Evolutionary conservation across 2,329 filamentous ascomycete species (phyloP).

Genomic region (Aspergillus fischeri): DNA sequence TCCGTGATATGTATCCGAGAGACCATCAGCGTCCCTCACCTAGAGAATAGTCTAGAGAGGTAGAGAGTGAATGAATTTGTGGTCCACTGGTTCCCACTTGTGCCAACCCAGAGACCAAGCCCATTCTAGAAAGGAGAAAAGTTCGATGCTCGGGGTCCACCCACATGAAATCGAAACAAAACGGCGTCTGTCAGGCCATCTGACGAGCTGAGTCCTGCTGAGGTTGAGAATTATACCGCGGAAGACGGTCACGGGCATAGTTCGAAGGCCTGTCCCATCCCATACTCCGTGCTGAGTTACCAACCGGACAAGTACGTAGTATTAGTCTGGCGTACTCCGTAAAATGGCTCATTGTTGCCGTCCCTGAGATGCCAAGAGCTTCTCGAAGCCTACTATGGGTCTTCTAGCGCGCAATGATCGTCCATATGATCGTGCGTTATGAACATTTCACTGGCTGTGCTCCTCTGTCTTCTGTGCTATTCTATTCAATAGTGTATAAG

Average conservation of each 20-base stretch:
- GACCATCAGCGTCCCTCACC: not conserved
- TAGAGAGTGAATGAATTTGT: not conserved
- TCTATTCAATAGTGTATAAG: not conserved
- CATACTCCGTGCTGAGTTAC: not conserved
- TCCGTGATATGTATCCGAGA: constrained; percentile 9
- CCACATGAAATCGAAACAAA: not conserved
- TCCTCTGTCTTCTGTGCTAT: not conserved
- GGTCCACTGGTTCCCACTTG: not conserved
- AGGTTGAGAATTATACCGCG: not conserved
- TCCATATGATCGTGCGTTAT: not conserved
- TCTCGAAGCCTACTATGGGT: constrained; percentile 10
- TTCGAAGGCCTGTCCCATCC: not conserved
- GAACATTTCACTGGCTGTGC: not conserved
- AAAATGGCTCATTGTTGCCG: not conserved
- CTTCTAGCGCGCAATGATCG: constrained; percentile 9
- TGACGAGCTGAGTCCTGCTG: not conserved
- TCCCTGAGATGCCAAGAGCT: constrained; percentile 8
- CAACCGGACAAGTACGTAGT: too few species aligned
- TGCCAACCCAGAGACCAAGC: not conserved
- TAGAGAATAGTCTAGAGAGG: not conserved
- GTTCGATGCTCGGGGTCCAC: not conserved
- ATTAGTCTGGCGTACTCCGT: too few species aligned
- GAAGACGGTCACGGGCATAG: not conserved
- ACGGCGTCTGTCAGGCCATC: too few species aligned
- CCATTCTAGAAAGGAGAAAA: not conserved